phyloP scores from a whole-genome alignment of 202 grass and related monocot genomes.

The Setaria italica region DNA sequence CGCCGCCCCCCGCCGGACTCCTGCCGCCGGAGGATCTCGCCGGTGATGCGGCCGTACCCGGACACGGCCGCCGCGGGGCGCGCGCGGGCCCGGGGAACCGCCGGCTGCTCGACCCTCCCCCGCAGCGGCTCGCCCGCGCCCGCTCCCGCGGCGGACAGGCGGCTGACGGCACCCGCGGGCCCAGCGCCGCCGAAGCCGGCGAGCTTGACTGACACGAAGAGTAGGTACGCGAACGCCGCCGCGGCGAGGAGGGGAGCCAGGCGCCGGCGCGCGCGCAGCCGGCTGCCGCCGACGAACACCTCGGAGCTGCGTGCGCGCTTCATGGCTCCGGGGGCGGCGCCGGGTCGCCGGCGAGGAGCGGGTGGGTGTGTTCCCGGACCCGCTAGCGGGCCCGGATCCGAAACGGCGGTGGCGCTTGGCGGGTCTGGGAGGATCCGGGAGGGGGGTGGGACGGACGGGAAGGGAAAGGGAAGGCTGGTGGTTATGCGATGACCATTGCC shows the following conservation, averaged over 20 bases:
- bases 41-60: constrained; percentile 80
- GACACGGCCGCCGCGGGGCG: not conserved
- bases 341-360: constrained; percentile 14
- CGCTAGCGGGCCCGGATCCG: constrained; percentile 36
- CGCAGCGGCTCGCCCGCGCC: constrained; percentile 11
- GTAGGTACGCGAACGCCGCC: constrained; percentile 63
- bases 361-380: constrained; percentile 16
- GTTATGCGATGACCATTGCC: not conserved
- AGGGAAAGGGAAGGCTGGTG: constrained; percentile 9
- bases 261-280: constrained; percentile 49
- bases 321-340: constrained; percentile 44
- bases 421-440: constrained; percentile 21
- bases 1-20: not conserved
- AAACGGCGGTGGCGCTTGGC: constrained; percentile 22
- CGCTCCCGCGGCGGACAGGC: not conserved
- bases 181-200: constrained; percentile 39
- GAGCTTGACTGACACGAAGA: constrained; percentile 72
- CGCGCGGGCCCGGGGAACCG: not conserved
- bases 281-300: constrained; percentile 39
- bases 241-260: constrained; percentile 56
- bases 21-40: constrained; percentile 60
- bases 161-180: not conserved
- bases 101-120: constrained; percentile 33
- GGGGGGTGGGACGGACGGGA: not conserved
- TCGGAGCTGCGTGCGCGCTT: constrained; percentile 86